Evolutionary conservation across 192 early-diverging fungal species (phyloP).

Genomic region (Jimgerdemannia lactiflua): DNA sequence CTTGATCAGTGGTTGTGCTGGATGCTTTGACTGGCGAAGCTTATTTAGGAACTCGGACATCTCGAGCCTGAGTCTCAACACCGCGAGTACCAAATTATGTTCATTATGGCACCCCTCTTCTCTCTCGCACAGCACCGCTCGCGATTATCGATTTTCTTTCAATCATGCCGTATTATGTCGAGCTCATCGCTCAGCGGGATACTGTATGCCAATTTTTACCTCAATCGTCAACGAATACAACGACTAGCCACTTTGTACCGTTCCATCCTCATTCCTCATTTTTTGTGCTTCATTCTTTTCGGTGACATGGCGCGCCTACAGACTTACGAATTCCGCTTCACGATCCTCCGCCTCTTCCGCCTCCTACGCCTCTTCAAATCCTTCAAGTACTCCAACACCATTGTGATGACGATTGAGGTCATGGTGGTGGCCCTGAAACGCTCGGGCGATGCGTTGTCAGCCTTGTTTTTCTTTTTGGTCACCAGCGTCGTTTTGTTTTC

Average conservation of each 20-base stretch:
- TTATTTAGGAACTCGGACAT: slow-evolving; percentile 8
- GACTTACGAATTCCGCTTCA: slow-evolving; percentile 79
- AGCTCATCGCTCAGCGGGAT: slow-evolving; percentile 60
- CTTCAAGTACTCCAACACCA: slow-evolving; percentile 78
- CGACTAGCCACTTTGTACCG: neutral
- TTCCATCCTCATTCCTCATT: neutral
- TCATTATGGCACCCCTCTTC: neutral
- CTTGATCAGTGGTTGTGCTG: neutral
- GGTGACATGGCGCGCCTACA: slow-evolving; percentile 4
- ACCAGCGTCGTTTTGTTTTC: slow-evolving; percentile 71
- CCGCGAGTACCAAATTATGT: no score
- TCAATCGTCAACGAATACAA: neutral
- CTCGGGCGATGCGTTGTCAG: slow-evolving; percentile 70
- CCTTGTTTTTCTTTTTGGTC: slow-evolving; percentile 71
- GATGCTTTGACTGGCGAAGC: slow-evolving; percentile 5
- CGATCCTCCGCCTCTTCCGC: slow-evolving; percentile 75
- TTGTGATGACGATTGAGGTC: slow-evolving; percentile 82
- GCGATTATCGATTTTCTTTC: slow-evolving; percentile 76
- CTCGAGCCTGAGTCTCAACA: no score
- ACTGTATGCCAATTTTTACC: slow-evolving; percentile 37
- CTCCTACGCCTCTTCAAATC: slow-evolving; percentile 76
- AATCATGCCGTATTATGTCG: slow-evolving; percentile 78
- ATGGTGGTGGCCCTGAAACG: slow-evolving; percentile 77
- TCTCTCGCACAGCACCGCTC: slow-evolving; percentile 42
- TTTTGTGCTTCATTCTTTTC: neutral